Conservation (phyloP, 805 yeast genomes). For the Sugiyamaella floridensis region DNA sequence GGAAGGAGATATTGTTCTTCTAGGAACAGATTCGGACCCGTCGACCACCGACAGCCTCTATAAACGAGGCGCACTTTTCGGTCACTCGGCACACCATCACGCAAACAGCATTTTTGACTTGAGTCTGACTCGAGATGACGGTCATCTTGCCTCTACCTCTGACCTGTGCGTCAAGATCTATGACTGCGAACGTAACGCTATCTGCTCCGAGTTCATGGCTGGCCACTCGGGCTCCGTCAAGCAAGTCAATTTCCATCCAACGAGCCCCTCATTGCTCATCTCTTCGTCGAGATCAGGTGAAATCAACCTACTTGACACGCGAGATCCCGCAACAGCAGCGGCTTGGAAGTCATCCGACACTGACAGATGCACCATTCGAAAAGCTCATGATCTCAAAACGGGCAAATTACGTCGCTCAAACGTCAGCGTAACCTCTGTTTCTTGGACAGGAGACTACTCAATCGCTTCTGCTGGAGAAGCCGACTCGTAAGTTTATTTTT, state of each 20-base stretch:
- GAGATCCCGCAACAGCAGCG: neutral
- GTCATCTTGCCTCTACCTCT: slow-evolving; percentile 4
- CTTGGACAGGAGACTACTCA: slow-evolving; percentile 17
- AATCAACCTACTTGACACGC: slow-evolving; percentile 10
- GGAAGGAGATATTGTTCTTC: slow-evolving; percentile 6
- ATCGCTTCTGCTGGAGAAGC: slow-evolving; percentile 19
- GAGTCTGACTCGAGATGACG: neutral
- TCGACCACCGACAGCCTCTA: neutral
- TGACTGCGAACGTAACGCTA: slow-evolving; percentile 1
- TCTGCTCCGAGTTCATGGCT: neutral
- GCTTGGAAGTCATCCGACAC: neutral
- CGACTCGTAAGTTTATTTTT: slow-evolving; percentile 3
- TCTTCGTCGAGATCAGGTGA: slow-evolving; percentile 12
- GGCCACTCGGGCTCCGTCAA: slow-evolving; percentile 3
- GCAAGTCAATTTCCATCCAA: slow-evolving; percentile 13
- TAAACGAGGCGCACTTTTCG: neutral
- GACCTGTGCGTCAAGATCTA: slow-evolving; percentile 7
- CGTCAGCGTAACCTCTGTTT: slow-evolving; percentile 18
- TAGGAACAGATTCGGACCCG: neutral
- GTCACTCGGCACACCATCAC: slow-evolving; percentile 2
- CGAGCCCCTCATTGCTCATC: neutral
- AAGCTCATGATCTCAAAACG: slow-evolving; percentile 10
- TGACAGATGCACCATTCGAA: neutral
- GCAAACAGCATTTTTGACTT: slow-evolving; percentile 10
- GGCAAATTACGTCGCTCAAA: slow-evolving; percentile 8